Conservation (phyloP, 441 rosid species). For the Populus tomentosa region DNA sequence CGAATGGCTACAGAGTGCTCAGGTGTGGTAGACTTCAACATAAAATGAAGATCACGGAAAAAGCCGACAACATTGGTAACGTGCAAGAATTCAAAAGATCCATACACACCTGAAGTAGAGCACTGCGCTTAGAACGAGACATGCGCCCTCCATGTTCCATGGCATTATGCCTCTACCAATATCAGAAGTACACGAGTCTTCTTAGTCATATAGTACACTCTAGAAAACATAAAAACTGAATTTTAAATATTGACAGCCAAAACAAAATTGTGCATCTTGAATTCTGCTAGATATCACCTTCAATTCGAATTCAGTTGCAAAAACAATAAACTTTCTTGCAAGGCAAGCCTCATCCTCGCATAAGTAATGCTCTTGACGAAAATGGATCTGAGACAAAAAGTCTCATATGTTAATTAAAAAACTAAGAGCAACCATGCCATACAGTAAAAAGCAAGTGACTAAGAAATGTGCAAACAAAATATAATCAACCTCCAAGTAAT, state of each 20-base stretch:
- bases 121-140: conserved; percentile 76
- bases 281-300: conserved; percentile 43
- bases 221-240: not conserved
- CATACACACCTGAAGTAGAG: conserved; percentile 62
- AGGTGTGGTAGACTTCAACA: not conserved
- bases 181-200: not conserved
- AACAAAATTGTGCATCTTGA: conserved; percentile 1
- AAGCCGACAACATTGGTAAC: not conserved
- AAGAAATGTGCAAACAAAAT: conserved; percentile 4
- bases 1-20: not conserved
- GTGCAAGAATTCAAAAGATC: not conserved
- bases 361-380: conserved; percentile 65
- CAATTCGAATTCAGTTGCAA: conserved; percentile 67
- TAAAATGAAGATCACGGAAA: not conserved
- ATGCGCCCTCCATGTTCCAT: conserved; percentile 74
- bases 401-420: not conserved
- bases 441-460: conserved; percentile 4
- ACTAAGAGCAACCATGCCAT: not conserved
- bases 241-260: not conserved
- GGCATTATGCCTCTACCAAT: conserved; percentile 68
- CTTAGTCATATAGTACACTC: not conserved
- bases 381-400: conserved; percentile 50
- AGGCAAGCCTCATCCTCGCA: conserved; percentile 92
- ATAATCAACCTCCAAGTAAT: conserved; percentile 66
- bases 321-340: conserved; percentile 65